These are phyloP conservation scores for Aspergillus nidulans DNA, from an alignment of 495 filamentous ascomycete species.

Conservation along the genomic window DNA sequence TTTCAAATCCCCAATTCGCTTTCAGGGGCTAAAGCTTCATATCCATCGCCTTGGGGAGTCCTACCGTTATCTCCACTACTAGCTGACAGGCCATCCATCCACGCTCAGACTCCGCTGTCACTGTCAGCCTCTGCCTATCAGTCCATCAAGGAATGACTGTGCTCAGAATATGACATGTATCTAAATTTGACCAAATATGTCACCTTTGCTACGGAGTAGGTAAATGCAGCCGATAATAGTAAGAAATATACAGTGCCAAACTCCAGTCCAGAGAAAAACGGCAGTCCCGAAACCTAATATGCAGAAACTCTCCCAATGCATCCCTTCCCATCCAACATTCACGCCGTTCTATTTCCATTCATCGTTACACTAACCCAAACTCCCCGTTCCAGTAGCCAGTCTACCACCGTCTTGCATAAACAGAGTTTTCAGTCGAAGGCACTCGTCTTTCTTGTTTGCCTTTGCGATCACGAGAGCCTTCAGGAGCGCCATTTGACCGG, in stretches of 20 bases:
- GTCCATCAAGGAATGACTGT: not conserved
- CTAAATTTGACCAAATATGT: not conserved
- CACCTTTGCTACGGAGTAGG: not conserved
- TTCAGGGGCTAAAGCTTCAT: not conserved
- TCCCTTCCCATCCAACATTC: not conserved
- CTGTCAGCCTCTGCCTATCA: not conserved
- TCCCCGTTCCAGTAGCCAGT: not conserved
- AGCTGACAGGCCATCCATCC: not conserved
- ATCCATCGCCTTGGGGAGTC: not conserved
- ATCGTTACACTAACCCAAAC: not conserved
- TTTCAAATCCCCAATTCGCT: not conserved
- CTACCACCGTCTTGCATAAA: slow-evolving; percentile 46
- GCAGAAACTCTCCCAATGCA: not conserved
- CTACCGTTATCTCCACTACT: not conserved
- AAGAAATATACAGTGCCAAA: not conserved
- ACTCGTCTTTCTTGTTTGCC: slow-evolving; percentile 23
- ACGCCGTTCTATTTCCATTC: not conserved
- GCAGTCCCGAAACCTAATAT: not conserved
- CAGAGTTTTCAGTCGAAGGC: slow-evolving; percentile 33
- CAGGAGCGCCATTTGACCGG: slow-evolving; percentile 7
- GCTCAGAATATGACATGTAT: not conserved
- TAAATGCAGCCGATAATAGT: not conserved
- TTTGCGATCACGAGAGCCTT: slow-evolving; percentile 26
- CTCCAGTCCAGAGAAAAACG: not conserved
- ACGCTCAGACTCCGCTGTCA: not conserved